These are phyloP conservation scores for Neobulgaria alba DNA, from an alignment of 2,329 filamentous ascomycete genomes.

Conservation along the genomic window DNA sequence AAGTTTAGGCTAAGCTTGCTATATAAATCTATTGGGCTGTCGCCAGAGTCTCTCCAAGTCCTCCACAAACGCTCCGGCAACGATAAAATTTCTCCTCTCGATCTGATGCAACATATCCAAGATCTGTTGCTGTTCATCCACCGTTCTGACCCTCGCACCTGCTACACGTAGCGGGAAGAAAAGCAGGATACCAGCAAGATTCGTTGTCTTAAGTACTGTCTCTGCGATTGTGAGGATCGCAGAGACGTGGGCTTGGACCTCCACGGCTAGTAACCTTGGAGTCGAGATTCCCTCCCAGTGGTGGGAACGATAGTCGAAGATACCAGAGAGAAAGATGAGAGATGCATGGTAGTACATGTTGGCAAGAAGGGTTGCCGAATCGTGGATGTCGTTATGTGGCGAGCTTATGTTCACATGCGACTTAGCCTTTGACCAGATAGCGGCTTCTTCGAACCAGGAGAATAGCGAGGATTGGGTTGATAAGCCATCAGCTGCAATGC, in stretches of 20 bases:
- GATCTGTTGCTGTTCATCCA: conserved; percentile 6
- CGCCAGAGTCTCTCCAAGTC: conserved; percentile 16
- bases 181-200: conserved; percentile 13
- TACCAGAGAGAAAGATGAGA: conserved; percentile 19
- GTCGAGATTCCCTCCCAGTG: too few species aligned
- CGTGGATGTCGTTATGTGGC: too few species aligned
- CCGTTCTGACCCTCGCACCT: conserved; percentile 12
- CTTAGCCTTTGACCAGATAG: too few species aligned
- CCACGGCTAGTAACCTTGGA: conserved; percentile 2
- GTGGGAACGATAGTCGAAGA: conserved; percentile 16
- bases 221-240: conserved; percentile 9
- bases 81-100: conserved; percentile 14
- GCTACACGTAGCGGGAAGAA: conserved; percentile 20
- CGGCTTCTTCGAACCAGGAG: too few species aligned
- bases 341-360: conserved; percentile 16
- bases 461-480: too few species aligned
- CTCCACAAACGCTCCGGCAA: conserved; percentile 15
- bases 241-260: conserved; percentile 11
- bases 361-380: conserved; percentile 8
- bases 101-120: conserved; percentile 13
- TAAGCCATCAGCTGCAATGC: too few species aligned
- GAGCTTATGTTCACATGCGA: too few species aligned
- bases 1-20: too few species aligned
- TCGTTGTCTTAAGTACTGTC: conserved; percentile 11
- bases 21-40: too few species aligned